These are phyloP conservation scores for Cadophora malorum DNA, from an alignment of 2,329 filamentous ascomycete species.

Conservation along the genomic window DNA sequence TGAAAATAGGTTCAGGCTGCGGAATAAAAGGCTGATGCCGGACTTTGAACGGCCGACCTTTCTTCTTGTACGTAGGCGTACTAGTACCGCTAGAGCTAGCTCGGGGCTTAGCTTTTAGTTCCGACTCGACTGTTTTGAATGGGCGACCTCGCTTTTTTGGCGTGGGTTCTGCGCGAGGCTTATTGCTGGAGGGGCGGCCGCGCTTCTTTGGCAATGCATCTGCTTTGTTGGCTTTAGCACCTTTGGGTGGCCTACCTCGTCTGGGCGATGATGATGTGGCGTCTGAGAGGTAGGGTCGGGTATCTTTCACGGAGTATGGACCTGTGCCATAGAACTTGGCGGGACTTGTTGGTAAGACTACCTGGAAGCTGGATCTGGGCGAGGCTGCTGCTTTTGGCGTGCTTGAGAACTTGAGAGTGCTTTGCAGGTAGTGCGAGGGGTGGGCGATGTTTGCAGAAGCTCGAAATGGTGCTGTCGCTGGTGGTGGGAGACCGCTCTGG, in stretches of 20 bases:
- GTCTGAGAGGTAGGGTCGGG: background rate
- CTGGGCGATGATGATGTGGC: background rate
- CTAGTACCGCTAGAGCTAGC: constrained; percentile 12
- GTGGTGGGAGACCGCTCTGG: background rate
- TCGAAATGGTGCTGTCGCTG: constrained; percentile 2
- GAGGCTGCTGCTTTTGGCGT: background rate
- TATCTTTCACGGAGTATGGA: background rate
- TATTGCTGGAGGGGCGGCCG: constrained; percentile 12
- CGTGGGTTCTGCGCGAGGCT: background rate
- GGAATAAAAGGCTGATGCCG: constrained; percentile 23
- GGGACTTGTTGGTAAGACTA: constrained; percentile 11
- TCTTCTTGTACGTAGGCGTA: constrained; percentile 24
- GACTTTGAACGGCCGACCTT: constrained; percentile 28
- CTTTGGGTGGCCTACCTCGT: constrained; percentile 9
- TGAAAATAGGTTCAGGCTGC: constrained; percentile 50
- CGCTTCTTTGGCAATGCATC: constrained; percentile 29
- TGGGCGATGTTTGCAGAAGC: constrained; percentile 4
- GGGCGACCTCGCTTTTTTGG: constrained; percentile 37
- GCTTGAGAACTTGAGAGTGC: constrained; percentile 12
- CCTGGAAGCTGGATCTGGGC: background rate
- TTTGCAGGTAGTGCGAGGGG: constrained; percentile 11
- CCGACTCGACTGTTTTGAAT: constrained; percentile 30
- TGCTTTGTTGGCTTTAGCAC: background rate
- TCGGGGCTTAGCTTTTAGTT: constrained; percentile 28
- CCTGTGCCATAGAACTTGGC: constrained; percentile 6